These are phyloP conservation scores for Cryptococcus sp. DNA, from an alignment of 1,284 basidiomycete species.

Conservation along the genomic window DNA sequence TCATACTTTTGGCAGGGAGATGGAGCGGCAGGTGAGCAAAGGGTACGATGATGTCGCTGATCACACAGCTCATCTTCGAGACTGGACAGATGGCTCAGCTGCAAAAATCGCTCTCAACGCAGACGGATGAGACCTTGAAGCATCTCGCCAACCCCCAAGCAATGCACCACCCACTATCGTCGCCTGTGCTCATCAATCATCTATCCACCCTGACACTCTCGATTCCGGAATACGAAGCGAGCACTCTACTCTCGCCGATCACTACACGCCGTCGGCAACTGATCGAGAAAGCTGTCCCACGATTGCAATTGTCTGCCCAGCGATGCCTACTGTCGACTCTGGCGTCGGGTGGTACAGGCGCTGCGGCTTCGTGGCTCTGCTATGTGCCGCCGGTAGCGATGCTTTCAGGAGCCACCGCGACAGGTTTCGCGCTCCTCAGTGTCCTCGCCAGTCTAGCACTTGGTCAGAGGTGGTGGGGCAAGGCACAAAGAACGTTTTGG, in stretches of 20 bases:
- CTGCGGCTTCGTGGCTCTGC: slow-evolving; percentile 44
- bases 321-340: slow-evolving; percentile 54
- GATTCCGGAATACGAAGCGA: slow-evolving; percentile 52
- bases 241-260: slow-evolving; percentile 57
- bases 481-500: slow-evolving; percentile 65
- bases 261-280: slow-evolving; percentile 57
- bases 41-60: background rate
- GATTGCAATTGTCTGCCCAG: slow-evolving; percentile 64
- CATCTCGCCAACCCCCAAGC: slow-evolving; percentile 30
- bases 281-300: slow-evolving; percentile 54
- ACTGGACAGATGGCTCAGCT: slow-evolving; percentile 60
- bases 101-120: slow-evolving; percentile 52
- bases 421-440: slow-evolving; percentile 58
- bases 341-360: slow-evolving; percentile 40
- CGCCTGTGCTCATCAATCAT: slow-evolving; percentile 62
- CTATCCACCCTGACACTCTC: slow-evolving; percentile 53
- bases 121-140: slow-evolving; percentile 46
- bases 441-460: slow-evolving; percentile 57
- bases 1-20: slow-evolving; percentile 57
- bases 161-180: slow-evolving; percentile 50
- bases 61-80: slow-evolving; percentile 59
- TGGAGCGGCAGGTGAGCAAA: slow-evolving; percentile 58
- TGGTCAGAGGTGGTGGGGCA: slow-evolving; percentile 66
- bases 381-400: slow-evolving; percentile 29
- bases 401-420: slow-evolving; percentile 49